Evolutionary conservation across 345 rosid genomes (phyloP).

Genomic region (Brassica juncea): DNA sequence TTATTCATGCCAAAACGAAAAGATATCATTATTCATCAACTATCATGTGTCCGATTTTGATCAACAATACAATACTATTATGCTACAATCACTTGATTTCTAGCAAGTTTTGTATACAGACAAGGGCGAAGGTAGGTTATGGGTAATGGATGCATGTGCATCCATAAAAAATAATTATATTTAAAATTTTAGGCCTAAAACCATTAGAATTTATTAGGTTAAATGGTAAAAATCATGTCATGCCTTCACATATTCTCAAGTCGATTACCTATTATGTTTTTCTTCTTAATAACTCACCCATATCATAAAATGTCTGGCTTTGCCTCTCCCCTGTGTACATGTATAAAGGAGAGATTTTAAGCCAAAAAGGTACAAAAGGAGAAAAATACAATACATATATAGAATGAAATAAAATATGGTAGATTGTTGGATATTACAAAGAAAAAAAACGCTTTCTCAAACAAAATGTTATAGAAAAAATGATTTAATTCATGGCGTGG

Average conservation of each 20-base stretch:
- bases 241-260: too few relatives aligned
- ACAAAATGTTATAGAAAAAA: neutral
- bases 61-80: neutral
- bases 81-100: constrained; percentile 10
- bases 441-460: neutral
- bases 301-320: too few relatives aligned
- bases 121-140: neutral
- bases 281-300: too few relatives aligned
- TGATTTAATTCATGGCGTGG: constrained; percentile 24
- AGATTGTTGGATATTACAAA: neutral
- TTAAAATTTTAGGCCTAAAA: too few relatives aligned
- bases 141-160: neutral
- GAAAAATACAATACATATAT: neutral
- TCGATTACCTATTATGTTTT: too few relatives aligned
- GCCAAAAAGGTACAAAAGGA: neutral
- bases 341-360: neutral
- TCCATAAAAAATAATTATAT: neutral
- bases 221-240: too few relatives aligned
- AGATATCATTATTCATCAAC: neutral
- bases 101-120: neutral
- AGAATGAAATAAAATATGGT: constrained; percentile 12
- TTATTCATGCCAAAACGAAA: neutral
- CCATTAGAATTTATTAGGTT: neutral
- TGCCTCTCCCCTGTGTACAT: too few relatives aligned
- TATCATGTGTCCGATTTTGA: neutral